These are phyloP conservation scores for Echites panduratus DNA, from an alignment of 257 asterid genomes.

Conservation along the genomic window DNA sequence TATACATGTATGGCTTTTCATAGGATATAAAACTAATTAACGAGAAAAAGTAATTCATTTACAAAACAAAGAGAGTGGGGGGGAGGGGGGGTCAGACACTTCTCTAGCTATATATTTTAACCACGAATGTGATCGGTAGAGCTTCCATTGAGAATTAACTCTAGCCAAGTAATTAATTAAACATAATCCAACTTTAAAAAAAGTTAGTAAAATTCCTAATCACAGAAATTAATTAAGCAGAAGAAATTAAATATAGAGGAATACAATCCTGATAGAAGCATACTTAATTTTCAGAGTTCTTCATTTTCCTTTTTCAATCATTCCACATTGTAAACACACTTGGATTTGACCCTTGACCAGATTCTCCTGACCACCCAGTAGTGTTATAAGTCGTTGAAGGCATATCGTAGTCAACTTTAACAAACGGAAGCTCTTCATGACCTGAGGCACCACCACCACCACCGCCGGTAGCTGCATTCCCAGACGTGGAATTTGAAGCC, in stretches of 20 bases:
- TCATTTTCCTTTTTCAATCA: conserved; percentile 24
- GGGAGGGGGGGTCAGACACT: too few relatives aligned
- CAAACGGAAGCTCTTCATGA: conserved; percentile 51
- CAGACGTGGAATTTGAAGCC: conserved; percentile 30
- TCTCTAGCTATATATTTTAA: neutral
- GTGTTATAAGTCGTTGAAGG: conserved; percentile 28
- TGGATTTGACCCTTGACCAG: conserved; percentile 54
- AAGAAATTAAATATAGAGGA: neutral
- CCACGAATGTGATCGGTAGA: neutral
- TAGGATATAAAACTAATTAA: too few relatives aligned
- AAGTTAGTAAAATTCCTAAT: neutral
- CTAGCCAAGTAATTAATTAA: neutral
- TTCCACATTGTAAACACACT: conserved; percentile 64
- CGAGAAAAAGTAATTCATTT: too few relatives aligned
- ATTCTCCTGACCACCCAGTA: conserved; percentile 69
- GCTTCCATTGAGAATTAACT: conserved; percentile 4
- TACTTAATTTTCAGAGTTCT: too few relatives aligned
- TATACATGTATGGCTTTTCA: too few relatives aligned
- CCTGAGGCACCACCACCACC: too few relatives aligned
- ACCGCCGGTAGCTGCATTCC: conserved; percentile 23
- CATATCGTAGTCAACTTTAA: conserved; percentile 77
- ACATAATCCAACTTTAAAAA: neutral
- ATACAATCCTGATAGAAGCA: too few relatives aligned
- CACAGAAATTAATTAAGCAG: neutral
- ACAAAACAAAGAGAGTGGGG: too few relatives aligned